Percentiles rank a stretch among this genome's conserved stretches.
phyloP scores from a whole-genome alignment of 179 eudicot species.

The Pouteria campechiana region DNA sequence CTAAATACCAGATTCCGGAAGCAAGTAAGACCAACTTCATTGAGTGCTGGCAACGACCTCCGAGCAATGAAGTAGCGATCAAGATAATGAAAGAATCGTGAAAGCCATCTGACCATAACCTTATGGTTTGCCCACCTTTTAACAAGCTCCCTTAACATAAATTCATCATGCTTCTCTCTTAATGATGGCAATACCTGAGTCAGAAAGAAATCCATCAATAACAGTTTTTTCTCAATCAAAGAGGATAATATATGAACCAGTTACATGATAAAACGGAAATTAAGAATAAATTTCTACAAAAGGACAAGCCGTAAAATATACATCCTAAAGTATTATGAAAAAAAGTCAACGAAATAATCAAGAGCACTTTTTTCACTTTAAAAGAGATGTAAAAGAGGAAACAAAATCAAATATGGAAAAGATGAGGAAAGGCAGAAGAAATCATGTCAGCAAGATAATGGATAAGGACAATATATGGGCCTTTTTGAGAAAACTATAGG shows the following conservation, averaged over 20 bases:
- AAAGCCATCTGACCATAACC: slow-evolving; percentile 69
- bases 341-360: too few relatives aligned
- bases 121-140: slow-evolving; percentile 65
- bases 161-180: slow-evolving; percentile 59
- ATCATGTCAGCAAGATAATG: too few relatives aligned
- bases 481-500: too few relatives aligned
- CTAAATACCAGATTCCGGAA: slow-evolving; percentile 55
- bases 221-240: too few relatives aligned
- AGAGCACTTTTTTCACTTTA: too few relatives aligned
- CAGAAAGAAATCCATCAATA: background rate
- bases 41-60: slow-evolving; percentile 40
- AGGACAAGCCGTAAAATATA: background rate
- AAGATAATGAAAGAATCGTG: slow-evolving; percentile 58
- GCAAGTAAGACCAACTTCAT: slow-evolving; percentile 44
- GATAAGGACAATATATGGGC: too few relatives aligned
- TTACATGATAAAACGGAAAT: background rate
- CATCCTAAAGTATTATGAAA: too few relatives aligned
- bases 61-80: slow-evolving; percentile 49
- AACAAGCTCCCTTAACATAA: slow-evolving; percentile 59
- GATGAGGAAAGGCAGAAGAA: too few relatives aligned
- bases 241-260: background rate
- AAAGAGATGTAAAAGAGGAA: too few relatives aligned
- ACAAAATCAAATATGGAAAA: too few relatives aligned
- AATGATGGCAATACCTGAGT: slow-evolving; percentile 51
- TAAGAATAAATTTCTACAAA: background rate